Base-by-base conservation (phyloP, 164 flowering plant species). In the Magnolia officinalis region DNA sequence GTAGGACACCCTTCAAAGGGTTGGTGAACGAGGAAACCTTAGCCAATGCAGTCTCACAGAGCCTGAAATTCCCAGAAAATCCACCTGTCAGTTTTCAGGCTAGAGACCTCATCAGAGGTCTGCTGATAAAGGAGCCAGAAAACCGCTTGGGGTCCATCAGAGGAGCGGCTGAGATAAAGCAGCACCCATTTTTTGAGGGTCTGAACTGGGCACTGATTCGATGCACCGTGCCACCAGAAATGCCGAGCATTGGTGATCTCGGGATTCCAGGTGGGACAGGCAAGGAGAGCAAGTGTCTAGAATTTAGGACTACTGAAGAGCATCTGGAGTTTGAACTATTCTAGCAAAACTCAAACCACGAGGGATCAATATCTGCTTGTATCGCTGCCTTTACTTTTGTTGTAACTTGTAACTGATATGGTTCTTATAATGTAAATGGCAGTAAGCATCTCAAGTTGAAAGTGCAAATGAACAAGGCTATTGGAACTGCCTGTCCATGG, bases 161-260 rank as follows among this genome's bases (percentile, higher is more conserved):
- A 84, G 98, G 98, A n/a, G 96, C 98, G 4, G 86, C 92, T 1
- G 97, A 92, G 85, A 89, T 94, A 70, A 92, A 92, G 81, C 90
- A 85, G 69, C 98, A 94, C 74, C 82, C 90, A 0, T 94, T 90
- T 81, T 94, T 92, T 31, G 88, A 89, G 72, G 97, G 96, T 61
- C 74, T 92, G 79, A 94, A 94, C 68, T 92, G 95, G 96, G 97
- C 97, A 11, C 77, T 92, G 74, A 85, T 94, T 26, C 85, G 98
- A 18, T 94, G 94, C 72, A 83, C 92, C 1, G 23, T 83, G 3
- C 98, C 97, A 37, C 96, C 98, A 0, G 93, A 89, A 84, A 76
- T 88, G 76, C 95, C 95, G 8, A 85, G 78, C 80, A 45, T 76
- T 4, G 77, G 59, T 20, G 89, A 88, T 68, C n/a, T 77, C 14